Evolutionary conservation across 768 basidiomycete genomes (phyloP), one percentile per base, ranked within the genome.

Genomic region (Kwoniella mangroviensis): DNA sequence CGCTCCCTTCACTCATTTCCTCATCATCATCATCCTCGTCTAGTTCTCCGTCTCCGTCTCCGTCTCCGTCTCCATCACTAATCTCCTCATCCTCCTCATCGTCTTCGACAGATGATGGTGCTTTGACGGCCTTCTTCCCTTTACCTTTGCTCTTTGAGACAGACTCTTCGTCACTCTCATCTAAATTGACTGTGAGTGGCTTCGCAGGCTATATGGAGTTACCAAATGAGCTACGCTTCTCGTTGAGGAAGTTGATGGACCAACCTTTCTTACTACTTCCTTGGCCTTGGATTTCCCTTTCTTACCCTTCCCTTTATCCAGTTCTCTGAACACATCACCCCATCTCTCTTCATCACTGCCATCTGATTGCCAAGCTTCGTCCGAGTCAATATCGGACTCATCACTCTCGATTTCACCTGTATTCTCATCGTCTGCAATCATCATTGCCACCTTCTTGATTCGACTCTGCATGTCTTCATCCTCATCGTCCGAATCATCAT

Each of bases 161-260:
- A 52, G 85, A 86, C 7, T 86, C 86, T 42, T 84, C 85, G 56
- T 85, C 86, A 21, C 85, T 85, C 40, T 87, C 87, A 24, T 87
- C 86, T 2, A 86, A 85, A 0, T 85, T 74, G 49, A 78, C 76
- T 24, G 70, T 77, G 22, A 79, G 56, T 1, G 78, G 80, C 61
- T 75, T 81, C 2, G 76, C 72, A 4, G 78, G 71, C 79, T 81
- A 54, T 2, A 19, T 19, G 22, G 11, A 15, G 34, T 7, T 6
- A 34, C 34, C 9, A 6, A 7, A 34, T 34, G 34, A 34, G 34
- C 34, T 34, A 34, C 34, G 9, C 34, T 34, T 34, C 34, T 34
- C 34, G 3, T 34, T 34, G 34, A 4, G 13, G 15, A 28, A n/a
- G 24, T 34, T 34, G 63, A 17, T 45, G n/a, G 42, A 63, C 75